A percentile compares a stretch with the other conserved stretches of the same genome.
Evolutionary conservation across 2,329 filamentous ascomycete genomes (phyloP).

Genomic region (Lojkania enalia): DNA sequence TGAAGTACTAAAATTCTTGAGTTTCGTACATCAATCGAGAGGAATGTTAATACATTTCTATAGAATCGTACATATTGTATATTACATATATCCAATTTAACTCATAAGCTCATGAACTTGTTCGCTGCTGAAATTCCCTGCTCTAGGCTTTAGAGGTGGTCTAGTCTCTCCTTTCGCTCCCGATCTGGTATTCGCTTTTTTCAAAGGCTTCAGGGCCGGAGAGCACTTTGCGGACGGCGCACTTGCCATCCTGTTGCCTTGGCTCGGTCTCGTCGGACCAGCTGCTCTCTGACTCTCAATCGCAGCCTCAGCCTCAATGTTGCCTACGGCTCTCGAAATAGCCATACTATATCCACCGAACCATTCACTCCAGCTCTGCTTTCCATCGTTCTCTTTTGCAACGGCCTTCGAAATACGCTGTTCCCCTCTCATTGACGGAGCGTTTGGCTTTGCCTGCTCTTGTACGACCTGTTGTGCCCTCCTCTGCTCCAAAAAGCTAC

Average conservation of each 20-base stretch:
- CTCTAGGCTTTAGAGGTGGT: slow-evolving; percentile 19
- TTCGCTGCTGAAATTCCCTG: slow-evolving; percentile 26
- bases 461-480: slow-evolving; percentile 20
- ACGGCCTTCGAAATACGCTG: slow-evolving; percentile 5
- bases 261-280: slow-evolving; percentile 4
- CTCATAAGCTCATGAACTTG: slow-evolving; percentile 32
- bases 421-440: background rate
- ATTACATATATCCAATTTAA: slow-evolving; percentile 10
- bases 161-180: slow-evolving; percentile 11
- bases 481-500: slow-evolving; percentile 36
- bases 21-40: too few relatives aligned
- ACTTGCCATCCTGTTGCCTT: slow-evolving; percentile 5
- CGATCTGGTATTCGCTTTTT: background rate
- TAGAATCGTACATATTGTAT: too few relatives aligned
- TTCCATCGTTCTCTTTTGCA: slow-evolving; percentile 17
- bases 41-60: too few relatives aligned
- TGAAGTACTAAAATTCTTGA: too few relatives aligned
- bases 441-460: background rate
- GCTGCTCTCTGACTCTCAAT: slow-evolving; percentile 30
- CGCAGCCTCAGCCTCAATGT: slow-evolving; percentile 41
- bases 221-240: slow-evolving; percentile 6
- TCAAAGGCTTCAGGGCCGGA: slow-evolving; percentile 8
- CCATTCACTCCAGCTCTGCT: slow-evolving; percentile 43
- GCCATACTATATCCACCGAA: slow-evolving; percentile 45
- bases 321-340: slow-evolving; percentile 40